Percentiles rank a stretch among this genome's conserved stretches.
Evolutionary conservation across 345 rosid genomes (phyloP).

Genomic region (Citrus reticulata): DNA sequence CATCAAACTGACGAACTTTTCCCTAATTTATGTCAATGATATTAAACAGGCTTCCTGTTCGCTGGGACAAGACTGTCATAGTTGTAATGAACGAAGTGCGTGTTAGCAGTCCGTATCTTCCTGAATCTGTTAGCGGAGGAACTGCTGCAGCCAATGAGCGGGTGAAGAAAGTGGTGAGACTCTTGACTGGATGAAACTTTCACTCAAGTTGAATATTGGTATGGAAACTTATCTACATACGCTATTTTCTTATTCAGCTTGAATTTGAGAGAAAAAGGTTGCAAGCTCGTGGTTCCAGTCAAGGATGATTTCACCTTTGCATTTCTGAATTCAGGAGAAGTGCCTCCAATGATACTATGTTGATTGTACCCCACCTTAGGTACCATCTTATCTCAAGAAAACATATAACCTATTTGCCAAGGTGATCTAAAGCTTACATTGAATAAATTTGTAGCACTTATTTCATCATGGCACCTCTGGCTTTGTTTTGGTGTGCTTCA

Average conservation of each 20-base stretch:
- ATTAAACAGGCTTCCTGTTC: constrained; percentile 84
- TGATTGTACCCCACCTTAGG: constrained; percentile 4
- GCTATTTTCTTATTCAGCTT: constrained; percentile 36
- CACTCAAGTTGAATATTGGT: not conserved
- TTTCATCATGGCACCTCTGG: not conserved
- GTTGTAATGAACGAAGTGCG: constrained; percentile 94
- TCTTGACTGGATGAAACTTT: not conserved
- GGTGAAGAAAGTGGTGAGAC: constrained; percentile 95
- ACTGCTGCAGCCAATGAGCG: constrained; percentile 93
- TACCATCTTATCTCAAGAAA: not conserved
- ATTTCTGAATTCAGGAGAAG: constrained; percentile 2
- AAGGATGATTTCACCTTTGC: constrained; percentile 23
- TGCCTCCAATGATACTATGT: constrained; percentile 6
- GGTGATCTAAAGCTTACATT: constrained; percentile 6
- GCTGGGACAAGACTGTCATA: constrained; percentile 90
- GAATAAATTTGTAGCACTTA: not conserved
- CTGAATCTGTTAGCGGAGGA: constrained; percentile 89
- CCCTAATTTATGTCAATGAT: constrained; percentile 1
- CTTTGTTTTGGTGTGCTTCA: not conserved
- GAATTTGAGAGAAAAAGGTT: constrained; percentile 67
- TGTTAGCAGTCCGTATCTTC: constrained; percentile 81
- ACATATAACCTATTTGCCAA: constrained; percentile 6
- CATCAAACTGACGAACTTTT: not conserved
- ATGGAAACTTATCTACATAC: not conserved
- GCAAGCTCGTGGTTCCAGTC: constrained; percentile 43